A percentile compares a stretch with the other conserved stretches of the same genome.
Conservation (phyloP, 2,329 filamentous ascomycete genomes). For the Trichoderma harzianum region DNA sequence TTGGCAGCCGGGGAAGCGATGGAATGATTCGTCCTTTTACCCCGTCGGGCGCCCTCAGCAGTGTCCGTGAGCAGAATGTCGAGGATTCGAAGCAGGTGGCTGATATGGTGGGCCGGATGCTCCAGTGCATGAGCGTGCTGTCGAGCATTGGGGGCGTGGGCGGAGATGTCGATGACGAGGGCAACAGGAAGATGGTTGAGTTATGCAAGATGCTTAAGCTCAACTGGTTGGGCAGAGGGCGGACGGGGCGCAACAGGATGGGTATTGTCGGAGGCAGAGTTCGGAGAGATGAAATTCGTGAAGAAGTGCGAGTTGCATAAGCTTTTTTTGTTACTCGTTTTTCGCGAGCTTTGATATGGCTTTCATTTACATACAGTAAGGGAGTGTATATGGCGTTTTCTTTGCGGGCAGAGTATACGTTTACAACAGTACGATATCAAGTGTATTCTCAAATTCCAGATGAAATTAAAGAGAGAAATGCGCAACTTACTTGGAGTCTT, state of each 20-base stretch:
- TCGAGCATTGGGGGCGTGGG: constrained; percentile 65
- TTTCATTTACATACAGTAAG: neutral
- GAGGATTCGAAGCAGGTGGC: constrained; percentile 77
- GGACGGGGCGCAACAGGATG: constrained; percentile 83
- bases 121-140: constrained; percentile 92
- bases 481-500: neutral
- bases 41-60: constrained; percentile 40
- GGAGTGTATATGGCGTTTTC: neutral
- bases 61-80: constrained; percentile 55
- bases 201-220: constrained; percentile 86
- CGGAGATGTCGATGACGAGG: constrained; percentile 61
- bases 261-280: constrained; percentile 77
- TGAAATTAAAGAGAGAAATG: neutral
- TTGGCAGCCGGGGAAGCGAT: constrained; percentile 50
- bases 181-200: constrained; percentile 75
- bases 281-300: constrained; percentile 42
- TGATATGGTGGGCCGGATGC: constrained; percentile 90
- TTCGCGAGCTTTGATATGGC: neutral
- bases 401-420: neutral
- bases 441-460: neutral
- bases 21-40: constrained; percentile 49
- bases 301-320: constrained; percentile 41
- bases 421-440: neutral
- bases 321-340: neutral
- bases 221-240: constrained; percentile 89